Base-by-base conservation (phyloP, 1,284 basidiomycete genomes). In the Cutaneotrichosporon sp. region DNA sequence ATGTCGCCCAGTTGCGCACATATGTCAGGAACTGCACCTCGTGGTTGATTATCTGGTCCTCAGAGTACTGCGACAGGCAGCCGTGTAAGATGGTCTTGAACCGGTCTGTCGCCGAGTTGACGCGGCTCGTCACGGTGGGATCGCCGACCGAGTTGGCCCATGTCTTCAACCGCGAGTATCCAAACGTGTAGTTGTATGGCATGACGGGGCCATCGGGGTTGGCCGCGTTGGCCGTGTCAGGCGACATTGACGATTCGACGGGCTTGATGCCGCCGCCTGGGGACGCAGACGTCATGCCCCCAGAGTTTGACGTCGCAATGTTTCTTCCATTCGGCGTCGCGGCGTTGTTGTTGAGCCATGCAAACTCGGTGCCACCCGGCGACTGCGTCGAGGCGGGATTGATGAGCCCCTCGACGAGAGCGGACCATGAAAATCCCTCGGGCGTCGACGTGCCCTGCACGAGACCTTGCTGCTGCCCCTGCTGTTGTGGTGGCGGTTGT, bases 41-140 rank as follows among this genome's bases (percentile, higher is more conserved):
- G 4, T 45, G 49, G 15, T 44, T 26, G 10, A 59, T 46, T 4
- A 51, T 48, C 41, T 59, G 54, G 5, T 59, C 54, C 23, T 55
- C 57, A 8, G 46, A 44, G 45, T 55, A 55, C 34, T 47, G 50
- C n/a, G 54, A 52, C 17, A 59, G 46, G 26, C 51, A 46, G 33
- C 54, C 35, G 49, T 59, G 57, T 13, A 59, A 46, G 38, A 59
- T 53, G 14, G 57, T 45, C 48, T 59, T 59, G 57, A 55, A 59
- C 15, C 49, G 45, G 18, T 59, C 54, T 1, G 57, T 59, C 0
- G 57, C 51, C 1, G 38, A 23, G 10, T 48, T 23, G 22, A 59
- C 40, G 17, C 57, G 54, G 4, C 18, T 21, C 48, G 53, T 47
- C 41, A 55, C 46, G 8, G 30, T 46, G 8, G 47, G 48, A 20